Percentiles rank a stretch among this genome's conserved stretches.
These are phyloP conservation scores for Candida sp. DNA, from an alignment of 1,139 yeast genomes.

Conservation along the genomic window DNA sequence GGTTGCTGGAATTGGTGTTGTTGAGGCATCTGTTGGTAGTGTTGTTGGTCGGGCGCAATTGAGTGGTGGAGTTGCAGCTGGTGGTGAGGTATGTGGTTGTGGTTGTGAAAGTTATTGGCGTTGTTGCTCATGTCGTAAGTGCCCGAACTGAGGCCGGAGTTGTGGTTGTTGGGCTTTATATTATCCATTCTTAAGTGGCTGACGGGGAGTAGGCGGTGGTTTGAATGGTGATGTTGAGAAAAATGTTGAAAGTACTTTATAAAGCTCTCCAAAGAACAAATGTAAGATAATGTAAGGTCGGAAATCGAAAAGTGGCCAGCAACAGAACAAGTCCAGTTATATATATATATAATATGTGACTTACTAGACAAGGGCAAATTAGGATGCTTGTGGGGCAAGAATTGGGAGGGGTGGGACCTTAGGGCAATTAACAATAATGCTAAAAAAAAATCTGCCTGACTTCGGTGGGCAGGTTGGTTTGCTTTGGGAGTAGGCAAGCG, in stretches of 20 bases:
- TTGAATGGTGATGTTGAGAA: not conserved
- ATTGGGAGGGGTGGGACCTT: too few species aligned
- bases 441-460: too few species aligned
- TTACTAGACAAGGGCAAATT: too few species aligned
- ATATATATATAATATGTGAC: too few species aligned
- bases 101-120: not conserved
- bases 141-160: not conserved
- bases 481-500: too few species aligned
- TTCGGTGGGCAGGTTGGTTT: too few species aligned
- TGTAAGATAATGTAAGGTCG: too few species aligned
- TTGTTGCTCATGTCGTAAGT: not conserved
- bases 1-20: constrained; percentile 7
- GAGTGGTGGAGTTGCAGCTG: not conserved
- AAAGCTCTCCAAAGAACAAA: not conserved
- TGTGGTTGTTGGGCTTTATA: not conserved
- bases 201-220: not conserved
- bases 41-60: not conserved
- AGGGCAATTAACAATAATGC: too few species aligned
- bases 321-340: too few species aligned
- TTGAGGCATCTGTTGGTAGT: constrained; percentile 4
- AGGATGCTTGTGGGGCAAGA: too few species aligned
- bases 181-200: not conserved
- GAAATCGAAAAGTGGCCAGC: too few species aligned
- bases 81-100: not conserved
- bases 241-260: not conserved